These are phyloP conservation scores for Penstemon newberryi DNA, from an alignment of 257 asterid species.

Conservation along the genomic window DNA sequence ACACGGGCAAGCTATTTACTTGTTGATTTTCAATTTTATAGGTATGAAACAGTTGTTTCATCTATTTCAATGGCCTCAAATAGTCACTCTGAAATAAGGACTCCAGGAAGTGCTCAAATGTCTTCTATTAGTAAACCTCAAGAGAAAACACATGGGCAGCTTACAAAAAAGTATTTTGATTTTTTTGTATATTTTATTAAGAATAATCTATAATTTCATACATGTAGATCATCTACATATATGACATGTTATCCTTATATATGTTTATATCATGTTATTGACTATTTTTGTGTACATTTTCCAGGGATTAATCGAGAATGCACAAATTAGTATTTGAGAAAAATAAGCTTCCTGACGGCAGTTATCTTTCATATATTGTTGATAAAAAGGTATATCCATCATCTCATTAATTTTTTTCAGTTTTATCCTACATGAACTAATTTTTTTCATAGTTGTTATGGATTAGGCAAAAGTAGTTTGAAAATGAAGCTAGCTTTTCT, in stretches of 20 bases:
- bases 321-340: background rate
- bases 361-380: no score
- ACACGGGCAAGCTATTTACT: background rate
- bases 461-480: background rate
- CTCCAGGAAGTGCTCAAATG: constrained; percentile 41
- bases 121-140: constrained; percentile 42
- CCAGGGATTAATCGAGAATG: no score
- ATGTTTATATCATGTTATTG: constrained; percentile 20
- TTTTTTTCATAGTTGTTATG: background rate
- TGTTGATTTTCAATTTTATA: constrained; percentile 31
- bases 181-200: background rate
- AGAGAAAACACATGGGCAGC: constrained; percentile 54
- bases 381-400: background rate
- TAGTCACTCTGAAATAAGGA: constrained; percentile 32
- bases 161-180: constrained; percentile 64
- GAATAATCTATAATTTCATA: constrained; percentile 20
- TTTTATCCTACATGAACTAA: no score
- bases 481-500: no score
- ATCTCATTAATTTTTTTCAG: background rate
- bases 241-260: constrained; percentile 7
- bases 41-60: constrained; percentile 51
- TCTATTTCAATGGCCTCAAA: constrained; percentile 38
- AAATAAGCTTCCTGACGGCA: no score
- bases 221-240: constrained; percentile 15
- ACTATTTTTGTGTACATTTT: constrained; percentile 25